A percentile compares a stretch with the other conserved stretches of the same genome.
These are phyloP conservation scores for Fusarium sp. DNA, from an alignment of 2,329 filamentous ascomycete species.

Conservation along the genomic window DNA sequence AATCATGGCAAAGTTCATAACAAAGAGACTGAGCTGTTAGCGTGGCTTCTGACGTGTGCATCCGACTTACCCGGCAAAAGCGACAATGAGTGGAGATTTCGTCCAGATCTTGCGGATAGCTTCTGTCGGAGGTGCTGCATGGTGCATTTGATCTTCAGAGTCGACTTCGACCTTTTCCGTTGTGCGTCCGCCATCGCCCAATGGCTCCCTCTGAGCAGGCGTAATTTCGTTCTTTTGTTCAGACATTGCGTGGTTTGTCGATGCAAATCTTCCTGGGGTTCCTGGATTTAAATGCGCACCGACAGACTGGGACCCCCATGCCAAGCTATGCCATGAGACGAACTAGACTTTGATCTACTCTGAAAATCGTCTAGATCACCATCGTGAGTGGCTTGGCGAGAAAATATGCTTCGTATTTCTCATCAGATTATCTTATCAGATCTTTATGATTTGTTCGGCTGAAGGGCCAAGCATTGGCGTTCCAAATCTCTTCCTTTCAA, in stretches of 20 bases:
- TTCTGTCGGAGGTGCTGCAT: slow-evolving; percentile 9
- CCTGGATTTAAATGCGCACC: not conserved
- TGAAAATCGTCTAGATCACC: not conserved
- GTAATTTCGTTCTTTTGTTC: not conserved
- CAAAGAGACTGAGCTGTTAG: slow-evolving; percentile 10
- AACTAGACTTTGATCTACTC: not conserved
- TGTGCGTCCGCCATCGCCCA: not conserved
- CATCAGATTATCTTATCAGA: not conserved
- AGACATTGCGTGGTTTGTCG: not conserved
- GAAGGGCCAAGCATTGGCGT: not conserved
- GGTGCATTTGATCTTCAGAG: not conserved
- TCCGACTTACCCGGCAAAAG: slow-evolving; percentile 15
- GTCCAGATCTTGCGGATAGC: slow-evolving; percentile 31
- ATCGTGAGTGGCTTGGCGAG: not conserved
- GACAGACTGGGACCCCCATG: not conserved
- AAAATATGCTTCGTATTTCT: not conserved
- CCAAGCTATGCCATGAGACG: not conserved
- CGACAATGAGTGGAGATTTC: not conserved
- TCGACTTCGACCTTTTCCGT: not conserved
- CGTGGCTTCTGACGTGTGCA: fast-evolving
- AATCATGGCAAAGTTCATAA: slow-evolving; percentile 39
- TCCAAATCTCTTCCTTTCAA: not conserved
- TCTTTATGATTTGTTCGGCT: not conserved
- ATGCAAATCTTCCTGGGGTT: not conserved
- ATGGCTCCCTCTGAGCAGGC: not conserved